Conservation (phyloP, 805 yeast genomes). For the Starmerella gropengiesseri region DNA sequence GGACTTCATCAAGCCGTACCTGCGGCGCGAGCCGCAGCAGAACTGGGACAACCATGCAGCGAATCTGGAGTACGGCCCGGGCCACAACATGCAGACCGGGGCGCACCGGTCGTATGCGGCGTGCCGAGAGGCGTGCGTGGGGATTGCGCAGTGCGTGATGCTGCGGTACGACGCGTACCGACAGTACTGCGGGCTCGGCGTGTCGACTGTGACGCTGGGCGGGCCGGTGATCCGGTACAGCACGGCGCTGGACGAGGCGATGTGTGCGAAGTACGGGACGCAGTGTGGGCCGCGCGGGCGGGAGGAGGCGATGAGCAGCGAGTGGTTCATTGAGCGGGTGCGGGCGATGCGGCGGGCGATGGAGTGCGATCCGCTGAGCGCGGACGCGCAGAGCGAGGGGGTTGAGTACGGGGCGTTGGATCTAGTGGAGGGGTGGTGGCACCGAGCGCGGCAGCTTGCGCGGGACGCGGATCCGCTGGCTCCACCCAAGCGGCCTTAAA, state of each 20-base stretch:
- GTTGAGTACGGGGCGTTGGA: slow-evolving; percentile 23
- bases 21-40: slow-evolving; percentile 17
- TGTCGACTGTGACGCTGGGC: slow-evolving; percentile 25
- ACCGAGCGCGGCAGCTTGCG: slow-evolving; percentile 17
- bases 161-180: slow-evolving; percentile 23
- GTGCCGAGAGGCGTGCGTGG: slow-evolving; percentile 23
- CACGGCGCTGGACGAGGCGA: slow-evolving; percentile 8
- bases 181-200: slow-evolving; percentile 26
- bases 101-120: slow-evolving; percentile 22
- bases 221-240: slow-evolving; percentile 22
- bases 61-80: slow-evolving; percentile 18
- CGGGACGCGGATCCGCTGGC: slow-evolving; percentile 4
- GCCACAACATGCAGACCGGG: neutral
- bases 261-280: slow-evolving; percentile 14
- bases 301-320: slow-evolving; percentile 22
- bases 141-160: slow-evolving; percentile 23
- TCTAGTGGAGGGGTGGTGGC: slow-evolving; percentile 29
- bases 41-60: slow-evolving; percentile 28
- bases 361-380: slow-evolving; percentile 24
- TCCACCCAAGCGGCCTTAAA: no score
- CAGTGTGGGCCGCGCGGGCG: slow-evolving; percentile 15
- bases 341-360: slow-evolving; percentile 22
- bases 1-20: slow-evolving; percentile 23
- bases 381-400: slow-evolving; percentile 23
- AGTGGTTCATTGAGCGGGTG: slow-evolving; percentile 26